Base-by-base conservation (phyloP, 768 basidiomycete species). In the Pulveroboletus sp. region DNA sequence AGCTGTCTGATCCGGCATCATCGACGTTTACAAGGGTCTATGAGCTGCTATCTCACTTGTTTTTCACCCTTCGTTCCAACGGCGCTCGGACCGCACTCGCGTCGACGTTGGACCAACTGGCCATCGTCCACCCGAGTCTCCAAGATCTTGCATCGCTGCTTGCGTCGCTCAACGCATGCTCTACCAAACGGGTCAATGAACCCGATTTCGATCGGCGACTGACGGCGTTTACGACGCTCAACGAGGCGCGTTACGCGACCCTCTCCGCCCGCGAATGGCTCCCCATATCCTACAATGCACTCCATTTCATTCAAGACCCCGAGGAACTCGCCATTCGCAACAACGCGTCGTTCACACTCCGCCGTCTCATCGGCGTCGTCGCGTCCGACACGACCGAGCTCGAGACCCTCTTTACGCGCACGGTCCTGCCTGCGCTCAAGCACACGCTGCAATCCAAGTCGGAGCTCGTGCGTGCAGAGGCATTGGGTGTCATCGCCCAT, bases 151-250 rank as follows among this genome's bases (percentile, higher is more conserved):
- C 84, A 1, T 65, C 72, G 7, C 66, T 94, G 5, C 58, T 92
- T 45, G 77, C 76, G 8, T 75, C 75, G 0, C 74, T 98, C 53
- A 98, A 98, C 59, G 84, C 95, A 0, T 99, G 85, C 62, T 95
- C 94, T 1, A 66, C 67, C 1, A 87, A 82, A 58, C 78, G 93
- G 7, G 66, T 93, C 29, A 92, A 95, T 48, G 94, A 98, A 61
- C 90, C 94, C 3, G 92, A 98, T 65, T 97, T 97, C 55, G 90
- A 94, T 48, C 77, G 81, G 24, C 85, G 97, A 2, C 72, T 98
- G 3, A 64, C 68, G 1, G 93, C 90, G 0, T 97, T 91, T 68
- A 72, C 79, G 1, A 63, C 62, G 12, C 70, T 98, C 41, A 95
- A 93, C 65, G 92, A 94, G 52, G 70, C 65, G 0, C 45, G 76